Percentiles rank a stretch among this genome's conserved stretches.
Evolutionary conservation across 768 basidiomycete species (phyloP).

Genomic region (Steccherinum ochraceum): DNA sequence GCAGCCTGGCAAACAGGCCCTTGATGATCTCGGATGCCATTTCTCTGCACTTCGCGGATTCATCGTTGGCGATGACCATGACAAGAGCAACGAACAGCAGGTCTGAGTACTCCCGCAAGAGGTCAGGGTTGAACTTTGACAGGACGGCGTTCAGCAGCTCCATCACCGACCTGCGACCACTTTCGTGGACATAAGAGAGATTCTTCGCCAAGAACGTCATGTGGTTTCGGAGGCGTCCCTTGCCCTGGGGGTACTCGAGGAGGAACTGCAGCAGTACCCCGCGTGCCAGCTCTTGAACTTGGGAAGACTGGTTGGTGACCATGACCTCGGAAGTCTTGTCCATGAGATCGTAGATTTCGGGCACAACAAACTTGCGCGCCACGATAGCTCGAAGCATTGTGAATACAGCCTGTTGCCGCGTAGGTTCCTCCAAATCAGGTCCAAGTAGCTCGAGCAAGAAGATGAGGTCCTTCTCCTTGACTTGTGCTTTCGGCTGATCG

Average conservation of each 20-base stretch:
- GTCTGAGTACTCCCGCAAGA: constrained; percentile 78
- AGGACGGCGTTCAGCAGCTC: constrained; percentile 84
- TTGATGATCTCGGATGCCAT: constrained; percentile 84
- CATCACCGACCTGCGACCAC: constrained; percentile 89
- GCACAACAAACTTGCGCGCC: constrained; percentile 84
- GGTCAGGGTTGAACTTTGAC: constrained; percentile 69
- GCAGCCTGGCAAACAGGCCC: constrained; percentile 62
- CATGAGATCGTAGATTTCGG: constrained; percentile 97
- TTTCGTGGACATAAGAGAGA: constrained; percentile 83
- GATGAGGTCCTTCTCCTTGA: constrained; percentile 86
- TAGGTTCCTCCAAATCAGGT: constrained; percentile 88
- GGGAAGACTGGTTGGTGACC: constrained; percentile 87
- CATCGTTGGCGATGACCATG: constrained; percentile 92
- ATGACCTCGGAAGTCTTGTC: constrained; percentile 85
- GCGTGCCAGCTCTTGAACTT: constrained; percentile 89
- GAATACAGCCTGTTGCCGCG: constrained; percentile 82
- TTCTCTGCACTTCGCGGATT: constrained; percentile 81
- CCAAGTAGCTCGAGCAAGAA: constrained; percentile 80
- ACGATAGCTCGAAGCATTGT: constrained; percentile 87
- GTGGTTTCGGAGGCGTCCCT: constrained; percentile 79
- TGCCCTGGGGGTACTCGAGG: constrained; percentile 95
- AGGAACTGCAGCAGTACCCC: constrained; percentile 88
- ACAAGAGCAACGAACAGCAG: constrained; percentile 88
- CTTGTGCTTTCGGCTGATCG: constrained; percentile 72
- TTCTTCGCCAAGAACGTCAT: constrained; percentile 93